These are phyloP conservation scores for Daldinia vernicosa DNA, from an alignment of 495 filamentous ascomycete genomes.

Conservation along the genomic window DNA sequence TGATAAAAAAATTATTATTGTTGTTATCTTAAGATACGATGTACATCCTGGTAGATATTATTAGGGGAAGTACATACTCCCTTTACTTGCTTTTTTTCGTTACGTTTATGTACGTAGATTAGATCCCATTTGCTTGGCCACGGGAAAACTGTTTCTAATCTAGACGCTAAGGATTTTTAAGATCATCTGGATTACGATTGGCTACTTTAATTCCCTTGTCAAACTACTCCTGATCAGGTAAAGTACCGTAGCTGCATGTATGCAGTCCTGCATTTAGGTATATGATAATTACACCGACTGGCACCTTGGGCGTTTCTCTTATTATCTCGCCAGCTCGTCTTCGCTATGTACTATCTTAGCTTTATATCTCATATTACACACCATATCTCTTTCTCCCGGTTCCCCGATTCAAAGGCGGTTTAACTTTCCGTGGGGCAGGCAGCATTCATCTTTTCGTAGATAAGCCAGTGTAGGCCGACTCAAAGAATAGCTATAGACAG, in stretches of 20 bases:
- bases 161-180: slow-evolving; percentile 24
- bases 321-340: neutral
- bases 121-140: slow-evolving; percentile 37
- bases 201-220: slow-evolving; percentile 10
- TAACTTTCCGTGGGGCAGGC: too few species aligned
- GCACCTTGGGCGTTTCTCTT: neutral
- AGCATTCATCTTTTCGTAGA: too few species aligned
- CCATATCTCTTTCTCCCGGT: too few species aligned
- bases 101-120: slow-evolving; percentile 35
- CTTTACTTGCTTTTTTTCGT: slow-evolving; percentile 31
- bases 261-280: neutral
- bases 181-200: slow-evolving; percentile 34
- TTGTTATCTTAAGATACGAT: slow-evolving; percentile 14
- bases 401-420: too few species aligned
- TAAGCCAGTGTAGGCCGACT: too few species aligned
- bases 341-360: neutral
- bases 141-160: slow-evolving; percentile 28
- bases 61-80: slow-evolving; percentile 16
- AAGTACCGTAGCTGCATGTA: neutral
- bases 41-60: slow-evolving; percentile 20
- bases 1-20: slow-evolving; percentile 22
- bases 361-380: too few species aligned
- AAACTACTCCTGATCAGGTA: neutral
- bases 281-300: neutral
- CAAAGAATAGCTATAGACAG: too few species aligned